Conservation (phyloP, 306 rosid genomes). For the Cucurbita moschata region DNA sequence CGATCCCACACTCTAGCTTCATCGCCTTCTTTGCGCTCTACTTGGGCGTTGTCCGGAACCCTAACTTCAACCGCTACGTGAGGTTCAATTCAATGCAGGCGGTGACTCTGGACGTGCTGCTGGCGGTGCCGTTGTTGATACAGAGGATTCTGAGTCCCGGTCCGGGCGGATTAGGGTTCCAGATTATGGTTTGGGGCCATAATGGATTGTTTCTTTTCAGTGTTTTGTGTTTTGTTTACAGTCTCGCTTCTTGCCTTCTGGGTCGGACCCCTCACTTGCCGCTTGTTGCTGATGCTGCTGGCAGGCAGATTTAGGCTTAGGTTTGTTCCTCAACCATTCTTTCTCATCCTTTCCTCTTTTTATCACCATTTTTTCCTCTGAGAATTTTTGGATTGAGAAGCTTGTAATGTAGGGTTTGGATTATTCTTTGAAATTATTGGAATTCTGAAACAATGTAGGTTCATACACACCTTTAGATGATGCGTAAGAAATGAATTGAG, state of each 20-base stretch:
- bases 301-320: slow-evolving; percentile 41
- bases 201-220: slow-evolving; percentile 45
- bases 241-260: slow-evolving; percentile 34
- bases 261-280: slow-evolving; percentile 73
- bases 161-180: slow-evolving; percentile 36
- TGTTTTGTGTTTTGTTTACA: slow-evolving; percentile 43
- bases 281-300: slow-evolving; percentile 80
- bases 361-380: too few species aligned
- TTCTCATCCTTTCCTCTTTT: too few species aligned
- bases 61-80: slow-evolving; percentile 37
- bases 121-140: slow-evolving; percentile 54
- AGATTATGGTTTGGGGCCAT: slow-evolving; percentile 33
- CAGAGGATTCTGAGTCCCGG: slow-evolving; percentile 61
- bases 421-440: not conserved
- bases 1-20: slow-evolving; percentile 75
- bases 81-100: slow-evolving; percentile 90
- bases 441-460: not conserved
- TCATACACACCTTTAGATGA: not conserved
- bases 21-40: slow-evolving; percentile 86
- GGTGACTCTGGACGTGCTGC: slow-evolving; percentile 62
- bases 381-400: not conserved
- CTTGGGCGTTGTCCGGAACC: slow-evolving; percentile 71
- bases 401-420: not conserved
- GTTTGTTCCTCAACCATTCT: not conserved
- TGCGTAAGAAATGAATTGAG: not conserved